Evolutionary conservation across 805 yeast genomes (phyloP), one percentile per base, ranked within the genome.

Genomic region (Kazachstania bromeliacearum): DNA sequence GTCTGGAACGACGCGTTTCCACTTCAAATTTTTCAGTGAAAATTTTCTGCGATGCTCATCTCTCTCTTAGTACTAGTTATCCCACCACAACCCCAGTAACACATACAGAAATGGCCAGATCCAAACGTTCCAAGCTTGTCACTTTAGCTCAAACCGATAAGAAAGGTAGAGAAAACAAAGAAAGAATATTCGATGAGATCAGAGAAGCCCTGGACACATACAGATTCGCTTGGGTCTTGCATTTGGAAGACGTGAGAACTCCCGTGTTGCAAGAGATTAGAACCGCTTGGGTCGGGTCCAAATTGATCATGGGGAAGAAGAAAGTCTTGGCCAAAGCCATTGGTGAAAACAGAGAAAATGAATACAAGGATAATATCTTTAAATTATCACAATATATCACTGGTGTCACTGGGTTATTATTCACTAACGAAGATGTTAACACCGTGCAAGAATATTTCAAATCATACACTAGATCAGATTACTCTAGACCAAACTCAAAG

Each of bases 61-160:
- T 8, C 25, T 22, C 25, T 8, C 25, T 22, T 12, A 22, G 25
- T 22, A 12, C 25, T 22, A 22, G 8, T 22, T 22, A 8, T 8
- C 25, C 8, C 25, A 22, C 25, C 8, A 22, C 12, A 22, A 8
- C 35, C 25, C 20, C 29, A 17, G 18, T 22, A 21, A 3, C n/a
- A 13, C 2, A n/a, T n/a, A 9, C 13, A 7, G 66, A 48, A 40
- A 89, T 89, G 98, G 96, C 98, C 44, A 85, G 95, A 73, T 87
- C 96, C 25, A 88, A 79, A 61, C 89, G 97, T 75, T 81, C 96
- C 48, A 92, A 85, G 77, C 79, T 88, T 50, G 94, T 92, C 42
- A 84, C 97, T 10, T 70, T 92, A 50, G 92, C 99, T 26, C 89
- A 89, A 58, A 89, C 97, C 44, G 96, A 87, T 49, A 92, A 87